Base-by-base conservation (phyloP, 140 eudicot species). In the Flaveria floridana region DNA sequence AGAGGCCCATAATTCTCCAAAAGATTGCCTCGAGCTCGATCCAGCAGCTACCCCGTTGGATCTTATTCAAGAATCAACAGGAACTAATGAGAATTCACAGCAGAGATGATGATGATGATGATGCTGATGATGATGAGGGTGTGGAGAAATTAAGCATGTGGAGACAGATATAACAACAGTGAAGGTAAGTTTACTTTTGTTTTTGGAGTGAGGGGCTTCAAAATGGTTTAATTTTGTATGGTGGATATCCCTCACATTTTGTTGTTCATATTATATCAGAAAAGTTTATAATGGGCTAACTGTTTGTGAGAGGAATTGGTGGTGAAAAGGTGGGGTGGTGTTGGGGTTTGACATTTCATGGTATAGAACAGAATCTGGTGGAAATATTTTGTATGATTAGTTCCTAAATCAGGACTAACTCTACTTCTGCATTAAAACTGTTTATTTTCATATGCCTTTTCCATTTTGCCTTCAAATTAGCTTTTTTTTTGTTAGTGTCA, bases 21-120 rank as follows among this genome's bases (percentile, higher is more conserved):
- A 88, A 82, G 92, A 87, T 55, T 90, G 84, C 82, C 79, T 76
- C 62, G 99, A 94, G 87, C 85, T 94, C 39, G 99, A 94, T 76
- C 97, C 99, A 6, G 99, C 99, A 64, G 96, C 99, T 5, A 94
- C 96, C 0, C 97, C 99, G 2, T 28, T 81, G 68, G 99, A 90
- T 47, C 96, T 94, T 65, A 94, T 94, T 80, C 87, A 86, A 66
- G 89, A 72, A 44, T 44, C 83, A 48, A 46, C 77, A 19, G 83
- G 74, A 85, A 78, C 47, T 51, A 63, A 55, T 1, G 78, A 65
- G 52, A 81, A 15, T 12, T 69, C 42, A 25, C 9, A 34, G 12
- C 55, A 73, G 73, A 71, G n/a, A 68, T 28, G 74, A 62, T 34
- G 59, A 68, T 42, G 74, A 68, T 7, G 80, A 8, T 21, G 46